Percentiles rank a stretch among this genome's conserved stretches.
These are phyloP conservation scores for Pseudogymnoascus destructans DNA, from an alignment of 2,329 filamentous ascomycete genomes.

Conservation along the genomic window DNA sequence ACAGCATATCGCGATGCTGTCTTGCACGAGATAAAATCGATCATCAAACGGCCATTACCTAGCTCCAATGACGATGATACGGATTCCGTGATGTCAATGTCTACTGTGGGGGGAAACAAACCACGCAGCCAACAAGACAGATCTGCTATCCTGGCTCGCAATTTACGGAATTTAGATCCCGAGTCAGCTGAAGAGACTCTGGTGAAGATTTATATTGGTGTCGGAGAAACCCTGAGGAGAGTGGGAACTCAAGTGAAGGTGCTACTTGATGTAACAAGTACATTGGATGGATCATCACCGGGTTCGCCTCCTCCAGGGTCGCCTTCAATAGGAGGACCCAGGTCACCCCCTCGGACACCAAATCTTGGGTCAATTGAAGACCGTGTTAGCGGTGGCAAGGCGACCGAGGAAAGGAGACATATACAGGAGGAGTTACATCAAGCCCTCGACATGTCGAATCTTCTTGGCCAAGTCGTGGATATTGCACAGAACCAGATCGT, in stretches of 20 bases:
- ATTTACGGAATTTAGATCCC: conserved; percentile 69
- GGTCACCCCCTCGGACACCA: conserved; percentile 24
- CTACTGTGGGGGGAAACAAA: conserved; percentile 57
- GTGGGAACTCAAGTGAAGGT: conserved; percentile 87
- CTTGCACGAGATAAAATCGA: conserved; percentile 69
- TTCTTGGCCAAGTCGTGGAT: conserved; percentile 70
- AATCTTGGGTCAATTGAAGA: conserved; percentile 22
- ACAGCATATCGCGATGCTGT: conserved; percentile 72
- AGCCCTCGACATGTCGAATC: conserved; percentile 61
- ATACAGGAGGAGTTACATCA: conserved; percentile 66
- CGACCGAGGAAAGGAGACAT: conserved; percentile 25
- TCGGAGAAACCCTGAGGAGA: conserved; percentile 75
- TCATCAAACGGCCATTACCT: conserved; percentile 75
- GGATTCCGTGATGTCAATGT: conserved; percentile 75
- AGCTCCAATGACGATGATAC: conserved; percentile 91
- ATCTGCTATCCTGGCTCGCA: conserved; percentile 74
- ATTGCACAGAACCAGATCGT: conserved; percentile 64
- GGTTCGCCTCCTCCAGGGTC: conserved; percentile 15
- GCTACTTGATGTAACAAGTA: conserved; percentile 83
- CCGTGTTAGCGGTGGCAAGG: conserved; percentile 14
- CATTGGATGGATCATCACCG: conserved; percentile 36
- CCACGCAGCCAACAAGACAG: conserved; percentile 74
- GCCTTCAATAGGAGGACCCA: conserved; percentile 19
- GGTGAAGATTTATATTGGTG: conserved; percentile 68
- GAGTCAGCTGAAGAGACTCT: conserved; percentile 77